Conservation (phyloP, 441 rosid species). For the Lepidium campestre region DNA sequence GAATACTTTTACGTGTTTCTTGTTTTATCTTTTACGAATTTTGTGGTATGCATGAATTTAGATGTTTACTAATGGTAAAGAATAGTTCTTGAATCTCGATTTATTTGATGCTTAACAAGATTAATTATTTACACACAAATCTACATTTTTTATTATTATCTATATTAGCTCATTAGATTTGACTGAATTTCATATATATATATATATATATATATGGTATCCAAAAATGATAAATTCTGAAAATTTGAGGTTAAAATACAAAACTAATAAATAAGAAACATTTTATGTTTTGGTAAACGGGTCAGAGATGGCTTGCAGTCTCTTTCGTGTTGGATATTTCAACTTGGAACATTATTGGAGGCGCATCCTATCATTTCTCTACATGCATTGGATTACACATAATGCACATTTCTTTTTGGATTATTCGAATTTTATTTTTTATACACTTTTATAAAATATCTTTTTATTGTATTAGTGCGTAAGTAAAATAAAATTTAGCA, state of each 20-base stretch:
- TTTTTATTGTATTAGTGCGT: not conserved
- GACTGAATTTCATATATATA: too few species aligned
- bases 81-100: not conserved
- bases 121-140: not conserved
- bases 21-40: not conserved
- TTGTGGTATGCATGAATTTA: slow-evolving; percentile 3
- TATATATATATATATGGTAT: too few species aligned
- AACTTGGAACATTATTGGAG: slow-evolving; percentile 15
- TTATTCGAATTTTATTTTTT: not conserved
- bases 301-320: slow-evolving; percentile 26
- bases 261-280: not conserved
- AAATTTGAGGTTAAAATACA: too few species aligned
- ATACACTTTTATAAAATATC: too few species aligned
- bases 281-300: not conserved
- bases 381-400: not conserved
- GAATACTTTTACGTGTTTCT: not conserved
- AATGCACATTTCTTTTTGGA: not conserved
- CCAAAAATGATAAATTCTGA: too few species aligned
- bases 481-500: not conserved
- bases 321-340: slow-evolving; percentile 25
- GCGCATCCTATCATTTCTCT: not conserved
- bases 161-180: too few species aligned
- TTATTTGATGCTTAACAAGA: not conserved
- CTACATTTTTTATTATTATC: too few species aligned
- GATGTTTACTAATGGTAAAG: not conserved